Evolutionary conservation across 1,284 basidiomycete species (phyloP).

Genomic region (Ceratobasidium sp.): DNA sequence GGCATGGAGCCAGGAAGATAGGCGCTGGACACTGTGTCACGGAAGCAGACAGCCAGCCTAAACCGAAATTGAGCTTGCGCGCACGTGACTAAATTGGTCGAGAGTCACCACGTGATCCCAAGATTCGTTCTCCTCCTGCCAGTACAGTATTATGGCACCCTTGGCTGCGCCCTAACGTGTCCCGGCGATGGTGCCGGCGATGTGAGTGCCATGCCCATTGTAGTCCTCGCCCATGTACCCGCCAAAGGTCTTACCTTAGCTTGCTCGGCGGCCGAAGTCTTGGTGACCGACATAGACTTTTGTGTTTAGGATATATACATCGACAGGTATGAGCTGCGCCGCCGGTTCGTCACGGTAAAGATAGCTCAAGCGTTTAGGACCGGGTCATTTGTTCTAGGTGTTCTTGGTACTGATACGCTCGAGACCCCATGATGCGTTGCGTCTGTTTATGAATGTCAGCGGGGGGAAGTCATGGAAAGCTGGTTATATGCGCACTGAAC

Average conservation of each 20-base stretch:
- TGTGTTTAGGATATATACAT: conserved; percentile 61
- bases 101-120: no score
- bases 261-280: conserved; percentile 67
- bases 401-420: conserved; percentile 2
- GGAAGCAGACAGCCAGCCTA: no score
- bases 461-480: no score
- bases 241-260: conserved; percentile 64
- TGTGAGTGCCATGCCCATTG: conserved; percentile 44
- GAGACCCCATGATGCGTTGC: conserved; percentile 17
- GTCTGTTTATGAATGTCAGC: no score
- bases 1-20: no score
- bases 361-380: background rate
- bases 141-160: conserved; percentile 8
- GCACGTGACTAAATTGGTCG: no score
- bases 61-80: no score
- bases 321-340: conserved; percentile 59
- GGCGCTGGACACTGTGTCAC: no score
- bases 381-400: background rate
- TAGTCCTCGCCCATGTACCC: conserved; percentile 15
- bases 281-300: conserved; percentile 68
- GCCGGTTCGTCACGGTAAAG: conserved; percentile 48
- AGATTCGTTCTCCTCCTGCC: conserved; percentile 13
- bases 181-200: conserved; percentile 42
- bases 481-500: no score
- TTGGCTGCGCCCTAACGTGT: conserved; percentile 37